Conservation (phyloP, 495 filamentous ascomycete species). For the Penicillium verhagenii region DNA sequence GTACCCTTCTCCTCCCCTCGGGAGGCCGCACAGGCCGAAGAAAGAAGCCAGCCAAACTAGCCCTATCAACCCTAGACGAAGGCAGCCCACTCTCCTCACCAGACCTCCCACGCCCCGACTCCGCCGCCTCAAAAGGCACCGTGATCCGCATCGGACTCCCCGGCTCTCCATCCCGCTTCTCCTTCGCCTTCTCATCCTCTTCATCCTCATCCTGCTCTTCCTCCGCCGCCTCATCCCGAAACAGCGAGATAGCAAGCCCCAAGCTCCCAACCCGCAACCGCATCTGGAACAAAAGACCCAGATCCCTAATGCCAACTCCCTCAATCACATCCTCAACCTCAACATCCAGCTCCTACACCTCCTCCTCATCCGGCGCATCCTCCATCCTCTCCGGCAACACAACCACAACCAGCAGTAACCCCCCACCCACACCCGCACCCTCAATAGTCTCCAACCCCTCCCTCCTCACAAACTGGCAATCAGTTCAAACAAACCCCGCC, state of each 20-base stretch:
- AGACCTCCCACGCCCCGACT: conserved; percentile 28
- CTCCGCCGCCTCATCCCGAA: conserved; percentile 12
- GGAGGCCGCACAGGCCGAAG: conserved; percentile 48
- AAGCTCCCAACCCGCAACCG: conserved; percentile 8
- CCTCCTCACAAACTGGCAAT: conserved; percentile 46
- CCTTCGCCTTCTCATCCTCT: conserved; percentile 36
- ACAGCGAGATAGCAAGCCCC: conserved; percentile 1
- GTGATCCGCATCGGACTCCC: conserved; percentile 38
- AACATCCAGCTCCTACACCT: conserved; percentile 26
- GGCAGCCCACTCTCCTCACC: conserved; percentile 22
- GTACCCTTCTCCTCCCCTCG: conserved; percentile 39
- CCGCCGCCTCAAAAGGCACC: conserved; percentile 39
- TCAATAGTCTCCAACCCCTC: conserved; percentile 18
- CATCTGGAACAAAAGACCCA: conserved; percentile 28
- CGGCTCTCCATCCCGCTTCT: conserved; percentile 38
- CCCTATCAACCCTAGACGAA: conserved; percentile 24
- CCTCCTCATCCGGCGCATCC: conserved; percentile 10
- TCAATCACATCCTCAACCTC: conserved; percentile 32
- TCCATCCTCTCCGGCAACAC: conserved; percentile 9
- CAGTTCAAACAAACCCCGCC: conserved; percentile 33
- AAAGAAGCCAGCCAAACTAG: conserved; percentile 22
- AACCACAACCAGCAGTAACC: neutral
- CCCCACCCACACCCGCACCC: conserved; percentile 6
- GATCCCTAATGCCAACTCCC: conserved; percentile 27
- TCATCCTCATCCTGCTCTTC: conserved; percentile 34